Conservation (phyloP, 495 filamentous ascomycete species). For the Talaromyces adpressus region DNA sequence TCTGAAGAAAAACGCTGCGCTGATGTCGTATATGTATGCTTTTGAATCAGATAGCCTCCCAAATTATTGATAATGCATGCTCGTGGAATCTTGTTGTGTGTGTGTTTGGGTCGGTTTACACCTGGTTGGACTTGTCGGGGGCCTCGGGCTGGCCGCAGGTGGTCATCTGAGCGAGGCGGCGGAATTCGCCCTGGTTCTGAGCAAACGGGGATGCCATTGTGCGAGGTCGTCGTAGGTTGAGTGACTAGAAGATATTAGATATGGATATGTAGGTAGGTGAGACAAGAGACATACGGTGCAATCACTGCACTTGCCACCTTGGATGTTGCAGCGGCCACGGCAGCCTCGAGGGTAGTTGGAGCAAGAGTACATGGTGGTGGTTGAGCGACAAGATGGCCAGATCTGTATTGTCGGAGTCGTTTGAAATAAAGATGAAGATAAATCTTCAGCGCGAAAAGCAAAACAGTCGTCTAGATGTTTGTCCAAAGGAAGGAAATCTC, state of each 20-base stretch:
- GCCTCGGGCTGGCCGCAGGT: not conserved
- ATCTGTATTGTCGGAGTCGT: slow-evolving; percentile 1
- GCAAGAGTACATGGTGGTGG: slow-evolving; percentile 40
- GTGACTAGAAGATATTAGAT: slow-evolving; percentile 14
- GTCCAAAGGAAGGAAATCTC: slow-evolving; percentile 8
- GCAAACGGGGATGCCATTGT: slow-evolving; percentile 35
- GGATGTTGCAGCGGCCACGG: slow-evolving; percentile 39
- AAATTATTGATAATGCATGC: not conserved
- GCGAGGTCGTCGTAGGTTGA: slow-evolving; percentile 37
- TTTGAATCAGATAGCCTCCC: slow-evolving; percentile 9
- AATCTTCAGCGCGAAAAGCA: not conserved
- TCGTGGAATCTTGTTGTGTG: not conserved
- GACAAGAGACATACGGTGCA: slow-evolving; percentile 33
- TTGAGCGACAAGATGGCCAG: not conserved
- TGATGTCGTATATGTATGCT: slow-evolving; percentile 1
- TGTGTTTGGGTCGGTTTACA: slow-evolving; percentile 3
- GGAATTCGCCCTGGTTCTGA: slow-evolving; percentile 34
- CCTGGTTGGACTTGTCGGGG: slow-evolving; percentile 6
- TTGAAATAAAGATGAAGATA: not conserved
- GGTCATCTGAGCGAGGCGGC: slow-evolving; percentile 21
- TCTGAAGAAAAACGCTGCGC: slow-evolving; percentile 6
- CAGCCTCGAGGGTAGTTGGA: slow-evolving; percentile 45
- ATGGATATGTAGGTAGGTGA: slow-evolving; percentile 11
- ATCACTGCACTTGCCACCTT: slow-evolving; percentile 39
- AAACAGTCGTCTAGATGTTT: slow-evolving; percentile 4